phyloP scores from a whole-genome alignment of 345 rosid genomes.

The Theobroma cacao region DNA sequence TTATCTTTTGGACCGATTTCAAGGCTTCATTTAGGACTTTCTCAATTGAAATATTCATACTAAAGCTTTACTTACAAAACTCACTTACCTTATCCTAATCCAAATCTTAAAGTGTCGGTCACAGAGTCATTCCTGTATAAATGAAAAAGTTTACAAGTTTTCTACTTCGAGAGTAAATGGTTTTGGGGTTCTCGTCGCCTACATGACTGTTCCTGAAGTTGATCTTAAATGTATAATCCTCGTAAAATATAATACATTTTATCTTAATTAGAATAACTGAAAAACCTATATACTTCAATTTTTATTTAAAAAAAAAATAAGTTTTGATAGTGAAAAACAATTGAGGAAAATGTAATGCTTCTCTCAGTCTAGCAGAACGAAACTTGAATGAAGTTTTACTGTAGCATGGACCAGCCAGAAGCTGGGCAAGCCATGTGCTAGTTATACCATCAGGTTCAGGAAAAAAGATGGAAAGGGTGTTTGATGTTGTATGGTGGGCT shows the following conservation, averaged over 20 bases:
- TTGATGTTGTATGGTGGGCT: background rate
- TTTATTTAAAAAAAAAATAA: too few species aligned
- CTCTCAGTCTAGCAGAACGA: background rate
- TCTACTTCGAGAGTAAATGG: too few species aligned
- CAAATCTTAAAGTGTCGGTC: background rate
- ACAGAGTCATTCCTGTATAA: background rate
- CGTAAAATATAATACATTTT: too few species aligned
- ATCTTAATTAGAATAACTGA: too few species aligned
- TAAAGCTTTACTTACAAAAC: background rate
- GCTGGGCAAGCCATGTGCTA: conserved; percentile 7
- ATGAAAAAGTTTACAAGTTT: background rate
- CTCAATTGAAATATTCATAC: background rate
- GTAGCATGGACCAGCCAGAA: background rate
- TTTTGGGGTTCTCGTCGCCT: too few species aligned
- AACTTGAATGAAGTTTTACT: background rate
- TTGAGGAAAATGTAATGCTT: background rate
- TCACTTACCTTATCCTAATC: background rate
- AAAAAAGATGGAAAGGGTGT: background rate
- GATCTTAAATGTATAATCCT: too few species aligned
- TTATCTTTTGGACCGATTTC: background rate
- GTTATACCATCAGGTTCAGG: background rate
- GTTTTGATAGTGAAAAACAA: background rate
- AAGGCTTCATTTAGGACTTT: background rate
- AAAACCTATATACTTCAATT: too few species aligned
- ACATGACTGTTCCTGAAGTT: too few species aligned